Conservation (phyloP, 768 basidiomycete species). For the Agrocybe pediades region DNA sequence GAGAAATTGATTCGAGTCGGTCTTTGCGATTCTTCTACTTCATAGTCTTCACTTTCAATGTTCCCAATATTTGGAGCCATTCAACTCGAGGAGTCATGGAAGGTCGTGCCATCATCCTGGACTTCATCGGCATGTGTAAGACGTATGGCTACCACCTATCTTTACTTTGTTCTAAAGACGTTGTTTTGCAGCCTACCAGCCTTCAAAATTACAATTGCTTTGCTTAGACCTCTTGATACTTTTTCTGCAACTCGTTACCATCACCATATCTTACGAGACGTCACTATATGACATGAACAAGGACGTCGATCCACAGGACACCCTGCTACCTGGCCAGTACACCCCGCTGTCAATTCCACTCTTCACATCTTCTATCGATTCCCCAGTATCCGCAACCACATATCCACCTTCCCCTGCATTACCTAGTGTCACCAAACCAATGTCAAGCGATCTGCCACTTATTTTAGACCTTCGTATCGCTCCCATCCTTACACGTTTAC, state of each 20-base stretch:
- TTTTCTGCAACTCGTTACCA: slow-evolving; percentile 64
- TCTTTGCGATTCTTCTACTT: slow-evolving; percentile 72
- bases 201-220: slow-evolving; percentile 69
- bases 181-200: slow-evolving; percentile 45
- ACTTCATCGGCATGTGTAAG: slow-evolving; percentile 80
- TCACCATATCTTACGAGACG: slow-evolving; percentile 70
- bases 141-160: slow-evolving; percentile 10
- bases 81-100: slow-evolving; percentile 50
- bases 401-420: neutral
- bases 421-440: neutral
- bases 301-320: slow-evolving; percentile 42
- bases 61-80: slow-evolving; percentile 64
- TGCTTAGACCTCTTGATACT: slow-evolving; percentile 70
- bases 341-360: slow-evolving; percentile 22
- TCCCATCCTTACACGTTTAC: slow-evolving; percentile 56
- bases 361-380: slow-evolving; percentile 14
- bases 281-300: slow-evolving; percentile 39
- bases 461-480: slow-evolving; percentile 66
- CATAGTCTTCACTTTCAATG: slow-evolving; percentile 59
- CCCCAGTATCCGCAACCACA: neutral
- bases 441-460: slow-evolving; percentile 36
- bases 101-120: slow-evolving; percentile 68
- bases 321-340: slow-evolving; percentile 27
- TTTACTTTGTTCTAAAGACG: neutral
- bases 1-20: slow-evolving; percentile 63